These are phyloP conservation scores for Scalesia atractyloides DNA, from an alignment of 129 eudicot species.

Conservation along the genomic window DNA sequence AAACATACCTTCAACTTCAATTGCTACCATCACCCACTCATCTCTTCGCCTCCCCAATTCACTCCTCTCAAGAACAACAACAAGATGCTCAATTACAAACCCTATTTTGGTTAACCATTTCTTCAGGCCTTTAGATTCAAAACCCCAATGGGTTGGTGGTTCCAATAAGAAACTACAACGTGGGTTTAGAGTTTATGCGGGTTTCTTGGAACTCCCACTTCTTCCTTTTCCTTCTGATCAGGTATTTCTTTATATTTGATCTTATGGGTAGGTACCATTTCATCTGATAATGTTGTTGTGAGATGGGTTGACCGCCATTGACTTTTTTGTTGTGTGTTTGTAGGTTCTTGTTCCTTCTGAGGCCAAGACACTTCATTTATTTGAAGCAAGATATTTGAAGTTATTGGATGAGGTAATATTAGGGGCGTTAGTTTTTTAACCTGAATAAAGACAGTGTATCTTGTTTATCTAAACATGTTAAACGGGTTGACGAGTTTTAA, in stretches of 20 bases:
- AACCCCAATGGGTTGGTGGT: not conserved
- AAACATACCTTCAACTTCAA: not conserved
- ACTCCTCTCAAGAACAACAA: conserved; percentile 20
- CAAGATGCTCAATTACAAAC: conserved; percentile 21
- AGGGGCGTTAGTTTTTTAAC: too few relatives aligned
- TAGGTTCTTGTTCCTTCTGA: conserved; percentile 80
- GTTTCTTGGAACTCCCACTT: conserved; percentile 46
- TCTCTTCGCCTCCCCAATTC: conserved; percentile 11
- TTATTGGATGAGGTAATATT: conserved; percentile 63
- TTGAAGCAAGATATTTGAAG: conserved; percentile 80
- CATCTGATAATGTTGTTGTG: not conserved
- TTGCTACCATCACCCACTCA: conserved; percentile 14
- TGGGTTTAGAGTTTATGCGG: conserved; percentile 3
- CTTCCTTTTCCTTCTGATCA: conserved; percentile 59
- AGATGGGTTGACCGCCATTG: not conserved
- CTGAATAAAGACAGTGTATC: not conserved
- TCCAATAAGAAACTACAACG: conserved; percentile 6
- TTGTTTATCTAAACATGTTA: not conserved
- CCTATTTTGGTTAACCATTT: not conserved
- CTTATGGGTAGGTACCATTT: not conserved
- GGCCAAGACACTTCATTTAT: conserved; percentile 65
- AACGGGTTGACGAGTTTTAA: not conserved
- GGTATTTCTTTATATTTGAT: conserved; percentile 25
- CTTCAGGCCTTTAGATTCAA: not conserved
- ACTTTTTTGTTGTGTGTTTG: not conserved